Conservation (phyloP, 2,329 filamentous ascomycete species). For the Colletotrichum echinochloae region DNA sequence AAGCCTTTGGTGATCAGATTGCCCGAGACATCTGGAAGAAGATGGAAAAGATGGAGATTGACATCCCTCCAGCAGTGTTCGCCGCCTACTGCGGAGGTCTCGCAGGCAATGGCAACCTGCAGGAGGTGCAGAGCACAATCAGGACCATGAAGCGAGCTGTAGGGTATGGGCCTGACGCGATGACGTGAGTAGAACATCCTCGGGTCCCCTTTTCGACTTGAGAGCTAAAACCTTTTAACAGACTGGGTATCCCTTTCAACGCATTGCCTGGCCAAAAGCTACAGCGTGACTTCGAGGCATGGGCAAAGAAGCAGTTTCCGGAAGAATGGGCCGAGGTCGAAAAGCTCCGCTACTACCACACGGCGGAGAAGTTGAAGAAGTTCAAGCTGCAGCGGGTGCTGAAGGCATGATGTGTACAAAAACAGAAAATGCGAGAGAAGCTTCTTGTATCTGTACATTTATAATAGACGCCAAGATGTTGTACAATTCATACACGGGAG, state of each 20-base stretch:
- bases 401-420: conserved; percentile 59
- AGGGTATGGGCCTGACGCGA: conserved; percentile 74
- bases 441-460: conserved; percentile 42
- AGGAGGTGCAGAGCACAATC: conserved; percentile 75
- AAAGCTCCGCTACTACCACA: conserved; percentile 60
- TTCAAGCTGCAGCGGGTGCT: conserved; percentile 64
- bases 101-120: conserved; percentile 77
- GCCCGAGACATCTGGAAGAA: conserved; percentile 78
- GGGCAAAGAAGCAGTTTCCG: conserved; percentile 77
- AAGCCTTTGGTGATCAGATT: conserved; percentile 67
- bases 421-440: conserved; percentile 36
- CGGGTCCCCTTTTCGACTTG: background rate
- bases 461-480: conserved; percentile 43
- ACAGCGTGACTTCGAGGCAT: conserved; percentile 78
- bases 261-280: conserved; percentile 73
- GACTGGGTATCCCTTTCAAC: conserved; percentile 82
- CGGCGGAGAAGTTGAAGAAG: conserved; percentile 58
- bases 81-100: conserved; percentile 82
- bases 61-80: conserved; percentile 79
- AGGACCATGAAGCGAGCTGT: conserved; percentile 74
- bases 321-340: conserved; percentile 76
- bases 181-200: conserved; percentile 70
- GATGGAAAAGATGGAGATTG: conserved; percentile 80
- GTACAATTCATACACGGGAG: conserved; percentile 43
- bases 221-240: conserved; percentile 50